These are phyloP conservation scores for Nemania sp. DNA, from an alignment of 2,329 filamentous ascomycete genomes.

Conservation along the genomic window DNA sequence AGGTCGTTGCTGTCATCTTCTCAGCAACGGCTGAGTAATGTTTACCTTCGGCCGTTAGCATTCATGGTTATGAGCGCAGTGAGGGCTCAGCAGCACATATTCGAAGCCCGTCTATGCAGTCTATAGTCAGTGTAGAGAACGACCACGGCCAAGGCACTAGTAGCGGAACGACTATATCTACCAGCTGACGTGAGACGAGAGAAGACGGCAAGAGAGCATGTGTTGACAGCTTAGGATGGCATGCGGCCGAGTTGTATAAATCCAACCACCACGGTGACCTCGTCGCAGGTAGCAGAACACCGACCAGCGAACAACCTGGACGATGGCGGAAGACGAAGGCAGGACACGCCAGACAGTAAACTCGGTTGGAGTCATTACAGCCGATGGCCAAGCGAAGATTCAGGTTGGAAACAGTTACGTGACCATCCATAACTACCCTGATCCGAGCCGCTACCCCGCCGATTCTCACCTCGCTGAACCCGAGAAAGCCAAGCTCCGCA, in stretches of 20 bases:
- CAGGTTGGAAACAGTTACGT: conserved; percentile 5
- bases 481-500: conserved; percentile 2
- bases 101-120: too few species aligned
- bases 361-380: conserved; percentile 5
- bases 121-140: too few species aligned
- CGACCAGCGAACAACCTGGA: not conserved
- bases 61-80: too few species aligned
- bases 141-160: too few species aligned
- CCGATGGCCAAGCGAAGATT: conserved; percentile 7
- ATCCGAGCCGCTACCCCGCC: conserved; percentile 1
- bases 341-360: not conserved
- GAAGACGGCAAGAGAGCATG: not conserved
- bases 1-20: too few species aligned
- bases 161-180: too few species aligned
- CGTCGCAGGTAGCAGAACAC: not conserved
- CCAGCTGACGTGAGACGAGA: not conserved
- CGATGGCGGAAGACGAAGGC: not conserved
- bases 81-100: too few species aligned
- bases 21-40: too few species aligned
- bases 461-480: conserved; percentile 3
- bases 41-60: too few species aligned
- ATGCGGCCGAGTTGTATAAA: not conserved
- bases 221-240: not conserved
- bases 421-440: conserved; percentile 7
- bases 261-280: not conserved